Evolutionary conservation across 2,329 filamentous ascomycete genomes (phyloP).

Genomic region (Aspergillus alliaceus): DNA sequence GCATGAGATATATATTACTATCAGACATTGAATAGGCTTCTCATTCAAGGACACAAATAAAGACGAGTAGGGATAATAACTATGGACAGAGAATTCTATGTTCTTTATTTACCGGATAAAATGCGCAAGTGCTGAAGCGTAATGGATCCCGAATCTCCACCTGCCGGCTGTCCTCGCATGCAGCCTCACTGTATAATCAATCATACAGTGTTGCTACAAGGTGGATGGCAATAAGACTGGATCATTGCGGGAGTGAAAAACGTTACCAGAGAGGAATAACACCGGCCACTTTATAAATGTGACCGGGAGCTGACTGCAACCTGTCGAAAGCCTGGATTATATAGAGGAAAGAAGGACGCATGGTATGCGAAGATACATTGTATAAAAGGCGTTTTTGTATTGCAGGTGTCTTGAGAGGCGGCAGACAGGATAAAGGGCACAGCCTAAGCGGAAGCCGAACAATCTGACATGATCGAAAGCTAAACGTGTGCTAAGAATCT

Average conservation of each 20-base stretch:
- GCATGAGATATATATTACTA: no score
- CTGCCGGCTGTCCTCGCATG: neutral
- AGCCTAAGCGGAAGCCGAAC: slow-evolving; percentile 6
- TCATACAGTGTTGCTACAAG: neutral
- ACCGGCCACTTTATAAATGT: neutral
- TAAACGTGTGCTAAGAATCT: neutral
- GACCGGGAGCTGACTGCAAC: neutral
- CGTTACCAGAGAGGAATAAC: neutral
- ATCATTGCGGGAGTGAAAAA: neutral
- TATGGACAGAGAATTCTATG: neutral
- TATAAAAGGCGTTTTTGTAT: neutral
- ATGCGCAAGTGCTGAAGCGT: neutral
- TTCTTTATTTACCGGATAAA: neutral
- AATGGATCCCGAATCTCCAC: neutral
- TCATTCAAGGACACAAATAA: neutral
- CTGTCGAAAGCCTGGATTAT: neutral
- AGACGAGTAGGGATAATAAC: neutral
- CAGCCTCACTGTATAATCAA: neutral
- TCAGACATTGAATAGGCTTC: neutral
- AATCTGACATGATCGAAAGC: neutral
- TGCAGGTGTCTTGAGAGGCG: neutral
- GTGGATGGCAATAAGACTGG: neutral
- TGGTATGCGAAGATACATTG: neutral
- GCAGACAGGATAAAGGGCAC: slow-evolving; percentile 4
- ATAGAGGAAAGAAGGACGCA: neutral